Percentiles rank a stretch among this genome's conserved stretches.
Evolutionary conservation across 2,329 filamentous ascomycete species (phyloP).

Genomic region (Hymenoscyphus occultus): DNA sequence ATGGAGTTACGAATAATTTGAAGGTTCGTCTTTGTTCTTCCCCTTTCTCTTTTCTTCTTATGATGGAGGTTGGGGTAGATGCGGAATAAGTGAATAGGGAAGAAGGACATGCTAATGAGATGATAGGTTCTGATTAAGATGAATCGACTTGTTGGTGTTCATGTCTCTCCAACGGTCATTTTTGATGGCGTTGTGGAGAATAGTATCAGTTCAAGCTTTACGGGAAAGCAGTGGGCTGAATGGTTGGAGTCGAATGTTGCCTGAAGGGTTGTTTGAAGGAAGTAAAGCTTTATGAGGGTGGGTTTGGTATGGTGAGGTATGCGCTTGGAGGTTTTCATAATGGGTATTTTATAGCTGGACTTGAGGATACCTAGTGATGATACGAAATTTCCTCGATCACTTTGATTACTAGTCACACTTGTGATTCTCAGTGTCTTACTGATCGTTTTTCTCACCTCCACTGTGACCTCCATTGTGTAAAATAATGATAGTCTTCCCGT

Average conservation of each 20-base stretch:
- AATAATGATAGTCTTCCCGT: too few relatives aligned
- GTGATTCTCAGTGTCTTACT: too few relatives aligned
- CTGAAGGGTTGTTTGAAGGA: not conserved
- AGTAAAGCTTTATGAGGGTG: too few relatives aligned
- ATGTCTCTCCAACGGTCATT: slow-evolving; percentile 87
- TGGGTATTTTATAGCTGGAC: too few relatives aligned
- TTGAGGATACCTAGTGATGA: too few relatives aligned
- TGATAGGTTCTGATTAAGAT: slow-evolving; percentile 62
- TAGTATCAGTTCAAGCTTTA: slow-evolving; percentile 77
- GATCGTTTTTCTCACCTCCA: too few relatives aligned
- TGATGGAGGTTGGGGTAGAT: not conserved
- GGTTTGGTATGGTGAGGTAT: too few relatives aligned
- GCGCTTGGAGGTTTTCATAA: too few relatives aligned
- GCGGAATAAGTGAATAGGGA: not conserved
- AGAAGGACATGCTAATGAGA: not conserved
- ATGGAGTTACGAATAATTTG: slow-evolving; percentile 78
- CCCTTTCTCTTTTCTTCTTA: not conserved
- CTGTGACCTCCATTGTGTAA: too few relatives aligned
- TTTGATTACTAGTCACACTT: too few relatives aligned
- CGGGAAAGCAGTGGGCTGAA: slow-evolving; percentile 68
- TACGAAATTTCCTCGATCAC: too few relatives aligned
- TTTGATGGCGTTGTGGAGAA: slow-evolving; percentile 82
- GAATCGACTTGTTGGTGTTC: slow-evolving; percentile 73
- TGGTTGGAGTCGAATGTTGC: not conserved
- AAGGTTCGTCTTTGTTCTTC: slow-evolving; percentile 51